These are phyloP conservation scores for Lolium rigidum DNA, from an alignment of 176 grass and related monocot genomes.

Conservation along the genomic window DNA sequence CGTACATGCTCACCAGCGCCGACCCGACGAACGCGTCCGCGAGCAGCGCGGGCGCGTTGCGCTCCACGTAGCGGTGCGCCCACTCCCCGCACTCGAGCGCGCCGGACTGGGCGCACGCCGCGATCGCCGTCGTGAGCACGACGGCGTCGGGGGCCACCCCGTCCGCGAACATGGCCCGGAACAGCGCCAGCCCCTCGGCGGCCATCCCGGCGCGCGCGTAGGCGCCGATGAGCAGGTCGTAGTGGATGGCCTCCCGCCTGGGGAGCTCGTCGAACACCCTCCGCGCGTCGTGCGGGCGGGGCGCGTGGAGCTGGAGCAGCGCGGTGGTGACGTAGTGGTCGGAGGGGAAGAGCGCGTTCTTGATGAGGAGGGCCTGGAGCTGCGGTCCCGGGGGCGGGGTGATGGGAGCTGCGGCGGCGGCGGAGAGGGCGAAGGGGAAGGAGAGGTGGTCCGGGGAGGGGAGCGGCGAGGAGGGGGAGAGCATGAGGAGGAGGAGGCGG, in stretches of 20 bases:
- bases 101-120: constrained; percentile 69
- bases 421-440: constrained; percentile 84
- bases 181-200: constrained; percentile 53
- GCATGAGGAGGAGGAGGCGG: constrained; percentile 62
- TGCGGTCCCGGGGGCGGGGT: constrained; percentile 47
- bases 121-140: constrained; percentile 69
- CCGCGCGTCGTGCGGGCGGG: constrained; percentile 36
- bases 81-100: constrained; percentile 62
- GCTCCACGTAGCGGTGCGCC: constrained; percentile 65
- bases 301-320: constrained; percentile 62
- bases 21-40: constrained; percentile 75
- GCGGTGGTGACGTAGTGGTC: constrained; percentile 87
- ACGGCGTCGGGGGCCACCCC: constrained; percentile 62
- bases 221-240: constrained; percentile 71
- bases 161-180: constrained; percentile 59
- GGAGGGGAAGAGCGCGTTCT: constrained; percentile 65
- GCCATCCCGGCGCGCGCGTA: constrained; percentile 56
- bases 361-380: constrained; percentile 62
- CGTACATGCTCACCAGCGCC: constrained; percentile 80
- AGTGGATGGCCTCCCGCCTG: constrained; percentile 68
- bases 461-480: constrained; percentile 49
- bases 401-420: constrained; percentile 32
- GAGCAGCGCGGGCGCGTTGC: constrained; percentile 20
- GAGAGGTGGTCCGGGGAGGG: constrained; percentile 77
- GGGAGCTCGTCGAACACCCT: constrained; percentile 73